phyloP scores from a whole-genome alignment of 768 basidiomycete species.

The Lactarius vividus region DNA sequence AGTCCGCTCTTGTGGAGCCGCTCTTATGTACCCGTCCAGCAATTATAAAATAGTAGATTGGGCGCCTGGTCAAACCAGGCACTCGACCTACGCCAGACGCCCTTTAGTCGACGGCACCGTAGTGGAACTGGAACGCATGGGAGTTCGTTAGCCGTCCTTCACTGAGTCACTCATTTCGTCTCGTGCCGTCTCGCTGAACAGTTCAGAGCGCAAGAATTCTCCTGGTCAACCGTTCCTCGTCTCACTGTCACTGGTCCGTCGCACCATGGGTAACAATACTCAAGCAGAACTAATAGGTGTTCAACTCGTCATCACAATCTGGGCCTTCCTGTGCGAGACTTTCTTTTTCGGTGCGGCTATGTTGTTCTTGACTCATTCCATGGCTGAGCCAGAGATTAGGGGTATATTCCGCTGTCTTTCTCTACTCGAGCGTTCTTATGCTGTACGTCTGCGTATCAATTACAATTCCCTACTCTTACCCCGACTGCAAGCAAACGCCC shows the following conservation, averaged over 20 bases:
- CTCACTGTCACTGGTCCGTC: background rate
- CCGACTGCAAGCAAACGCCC: background rate
- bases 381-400: conserved; percentile 2
- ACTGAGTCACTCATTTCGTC: background rate
- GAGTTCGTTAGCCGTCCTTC: background rate
- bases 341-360: conserved; percentile 7
- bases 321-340: background rate
- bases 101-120: background rate
- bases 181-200: background rate
- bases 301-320: background rate
- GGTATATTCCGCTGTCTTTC: background rate
- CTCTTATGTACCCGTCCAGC: no score
- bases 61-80: no score
- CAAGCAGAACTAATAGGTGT: background rate
- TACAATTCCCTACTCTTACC: background rate
- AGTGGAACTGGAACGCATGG: background rate
- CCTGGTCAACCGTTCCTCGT: background rate
- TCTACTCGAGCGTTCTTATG: background rate
- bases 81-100: no score
- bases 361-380: no score
- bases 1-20: no score
- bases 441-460: background rate
- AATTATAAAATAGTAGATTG: no score
- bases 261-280: background rate
- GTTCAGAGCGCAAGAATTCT: background rate